These are phyloP conservation scores for Pyronema omphalodes DNA, from an alignment of 495 filamentous ascomycete species.

Conservation along the genomic window DNA sequence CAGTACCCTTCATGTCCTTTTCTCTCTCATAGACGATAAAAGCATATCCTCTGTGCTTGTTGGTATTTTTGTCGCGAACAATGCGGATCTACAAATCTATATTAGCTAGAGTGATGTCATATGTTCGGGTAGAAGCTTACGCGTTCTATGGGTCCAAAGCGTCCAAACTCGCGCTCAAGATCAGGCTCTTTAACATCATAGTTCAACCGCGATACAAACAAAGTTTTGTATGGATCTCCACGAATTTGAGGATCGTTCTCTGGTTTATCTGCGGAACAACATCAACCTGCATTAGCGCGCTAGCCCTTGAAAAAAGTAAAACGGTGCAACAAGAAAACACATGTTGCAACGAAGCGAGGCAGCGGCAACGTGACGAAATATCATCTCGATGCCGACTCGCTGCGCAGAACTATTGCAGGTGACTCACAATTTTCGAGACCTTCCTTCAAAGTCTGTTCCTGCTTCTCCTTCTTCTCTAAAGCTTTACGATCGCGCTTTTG, in stretches of 20 bases:
- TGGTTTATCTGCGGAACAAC: conserved; percentile 39
- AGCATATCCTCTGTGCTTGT: conserved; percentile 85
- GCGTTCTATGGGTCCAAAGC: conserved; percentile 86
- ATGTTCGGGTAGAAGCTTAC: conserved; percentile 32
- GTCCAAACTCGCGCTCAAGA: conserved; percentile 81
- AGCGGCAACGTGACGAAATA: conserved; percentile 6
- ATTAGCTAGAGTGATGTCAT: neutral
- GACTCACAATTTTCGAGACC: conserved; percentile 49
- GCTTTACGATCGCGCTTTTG: conserved; percentile 65
- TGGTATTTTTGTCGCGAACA: conserved; percentile 52
- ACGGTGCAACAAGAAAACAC: neutral
- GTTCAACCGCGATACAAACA: conserved; percentile 78
- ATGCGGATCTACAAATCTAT: conserved; percentile 56
- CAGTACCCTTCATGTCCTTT: conserved; percentile 98
- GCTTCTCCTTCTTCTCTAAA: conserved; percentile 50
- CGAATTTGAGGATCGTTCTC: conserved; percentile 63
- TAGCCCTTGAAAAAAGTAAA: neutral
- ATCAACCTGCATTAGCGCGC: neutral
- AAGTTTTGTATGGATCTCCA: conserved; percentile 85
- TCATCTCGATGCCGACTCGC: neutral
- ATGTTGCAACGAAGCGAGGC: too few species aligned
- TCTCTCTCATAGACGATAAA: conserved; percentile 96
- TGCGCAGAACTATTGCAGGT: neutral
- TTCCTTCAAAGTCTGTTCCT: conserved; percentile 46
- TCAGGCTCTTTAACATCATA: conserved; percentile 80